Evolutionary conservation across 1,284 basidiomycete genomes (phyloP).

Genomic region (Pseudozyma thailandica): DNA sequence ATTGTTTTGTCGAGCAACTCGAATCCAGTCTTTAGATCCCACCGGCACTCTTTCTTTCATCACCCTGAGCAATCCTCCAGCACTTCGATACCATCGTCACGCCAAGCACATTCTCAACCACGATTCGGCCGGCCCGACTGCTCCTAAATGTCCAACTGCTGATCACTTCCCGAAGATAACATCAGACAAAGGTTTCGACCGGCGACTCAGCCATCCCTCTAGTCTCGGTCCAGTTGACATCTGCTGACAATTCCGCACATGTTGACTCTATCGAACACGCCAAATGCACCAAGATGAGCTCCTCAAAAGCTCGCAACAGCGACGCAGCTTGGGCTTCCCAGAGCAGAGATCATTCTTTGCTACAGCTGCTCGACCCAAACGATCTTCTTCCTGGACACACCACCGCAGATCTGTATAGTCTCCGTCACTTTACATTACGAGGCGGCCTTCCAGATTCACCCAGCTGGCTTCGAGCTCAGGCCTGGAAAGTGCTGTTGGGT

Average conservation of each 20-base stretch:
- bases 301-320: conserved; percentile 17
- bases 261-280: conserved; percentile 3
- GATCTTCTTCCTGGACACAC: conserved; percentile 59
- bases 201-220: neutral
- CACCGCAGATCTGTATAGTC: conserved; percentile 56
- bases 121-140: neutral
- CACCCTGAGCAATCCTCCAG: too few relatives aligned
- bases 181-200: neutral
- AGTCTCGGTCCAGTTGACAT: too few relatives aligned
- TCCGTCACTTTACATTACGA: conserved; percentile 56
- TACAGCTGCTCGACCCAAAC: conserved; percentile 53
- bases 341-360: conserved; percentile 37
- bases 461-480: conserved; percentile 61
- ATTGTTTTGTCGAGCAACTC: neutral
- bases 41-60: neutral
- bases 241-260: conserved; percentile 12
- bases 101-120: neutral
- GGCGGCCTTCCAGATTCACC: conserved; percentile 51
- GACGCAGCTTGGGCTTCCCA: conserved; percentile 17
- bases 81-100: too few relatives aligned
- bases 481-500: conserved; percentile 64
- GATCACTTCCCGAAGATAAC: neutral
- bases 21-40: too few relatives aligned
- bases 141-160: neutral
- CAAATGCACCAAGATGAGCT: conserved; percentile 29